Percentiles rank a stretch among this genome's conserved stretches.
Conservation (phyloP, 257 asterid species). For the Haberlea rhodopensis region DNA sequence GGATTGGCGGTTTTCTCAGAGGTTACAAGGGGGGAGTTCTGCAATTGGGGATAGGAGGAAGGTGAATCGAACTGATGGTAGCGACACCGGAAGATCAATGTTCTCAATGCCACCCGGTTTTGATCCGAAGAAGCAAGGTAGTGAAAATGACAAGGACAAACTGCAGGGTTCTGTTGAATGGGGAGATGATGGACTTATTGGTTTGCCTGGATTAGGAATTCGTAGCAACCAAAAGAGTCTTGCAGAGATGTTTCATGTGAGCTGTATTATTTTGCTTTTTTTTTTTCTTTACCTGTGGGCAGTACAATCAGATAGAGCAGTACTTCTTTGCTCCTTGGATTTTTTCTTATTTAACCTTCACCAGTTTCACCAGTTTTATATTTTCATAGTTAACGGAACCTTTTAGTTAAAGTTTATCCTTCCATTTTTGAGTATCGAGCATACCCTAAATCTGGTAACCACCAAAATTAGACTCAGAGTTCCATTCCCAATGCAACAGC, state of each 20-base stretch:
- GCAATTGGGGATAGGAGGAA: slow-evolving; percentile 95
- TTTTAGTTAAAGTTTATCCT: slow-evolving; percentile 1
- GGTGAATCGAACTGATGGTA: slow-evolving; percentile 59
- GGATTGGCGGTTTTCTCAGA: slow-evolving; percentile 89
- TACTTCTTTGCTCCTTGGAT: too few species aligned
- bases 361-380: neutral
- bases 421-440: neutral
- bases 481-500: neutral
- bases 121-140: slow-evolving; percentile 55
- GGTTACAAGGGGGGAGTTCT: slow-evolving; percentile 81
- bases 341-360: too few species aligned
- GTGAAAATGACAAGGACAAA: slow-evolving; percentile 46
- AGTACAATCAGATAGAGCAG: too few species aligned
- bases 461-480: neutral
- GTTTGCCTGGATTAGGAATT: slow-evolving; percentile 77
- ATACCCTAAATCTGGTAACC: neutral
- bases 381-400: neutral
- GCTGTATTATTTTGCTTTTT: slow-evolving; percentile 15
- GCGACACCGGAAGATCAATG: slow-evolving; percentile 54
- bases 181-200: slow-evolving; percentile 94
- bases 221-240: slow-evolving; percentile 82
- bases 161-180: slow-evolving; percentile 68
- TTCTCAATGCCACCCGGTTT: slow-evolving; percentile 70
- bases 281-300: too few species aligned
- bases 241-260: slow-evolving; percentile 81